Conservation (phyloP, 805 yeast species). For the Metschnikowia similis region DNA sequence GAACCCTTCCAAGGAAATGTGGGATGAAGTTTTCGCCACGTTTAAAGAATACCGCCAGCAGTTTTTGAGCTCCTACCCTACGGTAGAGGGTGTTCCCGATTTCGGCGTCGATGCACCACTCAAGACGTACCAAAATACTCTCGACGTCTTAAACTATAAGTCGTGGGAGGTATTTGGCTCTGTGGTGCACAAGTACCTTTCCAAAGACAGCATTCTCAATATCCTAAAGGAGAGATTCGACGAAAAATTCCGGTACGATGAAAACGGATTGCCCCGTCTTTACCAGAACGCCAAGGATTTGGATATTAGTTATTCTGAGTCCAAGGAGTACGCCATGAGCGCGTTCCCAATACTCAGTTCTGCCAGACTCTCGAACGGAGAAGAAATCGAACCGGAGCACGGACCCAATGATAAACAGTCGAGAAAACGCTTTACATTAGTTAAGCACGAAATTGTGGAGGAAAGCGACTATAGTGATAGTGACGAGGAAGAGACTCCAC, state of each 20-base stretch:
- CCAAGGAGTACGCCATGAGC: constrained; percentile 54
- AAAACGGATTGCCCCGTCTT: constrained; percentile 72
- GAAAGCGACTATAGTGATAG: constrained; percentile 17
- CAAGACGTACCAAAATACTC: constrained; percentile 39
- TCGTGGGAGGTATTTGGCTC: constrained; percentile 67
- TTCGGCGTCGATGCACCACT: constrained; percentile 60
- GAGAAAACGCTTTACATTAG: constrained; percentile 21
- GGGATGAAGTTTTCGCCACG: constrained; percentile 19
- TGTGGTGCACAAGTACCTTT: constrained; percentile 55
- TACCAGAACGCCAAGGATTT: constrained; percentile 76
- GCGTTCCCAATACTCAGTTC: constrained; percentile 56
- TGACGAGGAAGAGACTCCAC: constrained; percentile 19
- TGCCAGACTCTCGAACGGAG: constrained; percentile 51
- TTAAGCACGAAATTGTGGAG: constrained; percentile 36
- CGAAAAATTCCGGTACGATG: constrained; percentile 76
- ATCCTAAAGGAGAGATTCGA: constrained; percentile 80
- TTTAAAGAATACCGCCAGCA: constrained; percentile 50
- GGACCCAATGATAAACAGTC: constrained; percentile 34
- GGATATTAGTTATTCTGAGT: constrained; percentile 56
- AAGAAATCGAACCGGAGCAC: constrained; percentile 57
- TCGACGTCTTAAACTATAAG: constrained; percentile 41
- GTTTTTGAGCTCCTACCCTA: constrained; percentile 9
- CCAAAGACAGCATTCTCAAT: constrained; percentile 60
- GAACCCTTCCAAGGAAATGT: constrained; percentile 40
- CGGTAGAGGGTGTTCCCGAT: constrained; percentile 38